Evolutionary conservation across 768 basidiomycete genomes (phyloP), one percentile per base, ranked within the genome.

Genomic region (Mycena haematopus): DNA sequence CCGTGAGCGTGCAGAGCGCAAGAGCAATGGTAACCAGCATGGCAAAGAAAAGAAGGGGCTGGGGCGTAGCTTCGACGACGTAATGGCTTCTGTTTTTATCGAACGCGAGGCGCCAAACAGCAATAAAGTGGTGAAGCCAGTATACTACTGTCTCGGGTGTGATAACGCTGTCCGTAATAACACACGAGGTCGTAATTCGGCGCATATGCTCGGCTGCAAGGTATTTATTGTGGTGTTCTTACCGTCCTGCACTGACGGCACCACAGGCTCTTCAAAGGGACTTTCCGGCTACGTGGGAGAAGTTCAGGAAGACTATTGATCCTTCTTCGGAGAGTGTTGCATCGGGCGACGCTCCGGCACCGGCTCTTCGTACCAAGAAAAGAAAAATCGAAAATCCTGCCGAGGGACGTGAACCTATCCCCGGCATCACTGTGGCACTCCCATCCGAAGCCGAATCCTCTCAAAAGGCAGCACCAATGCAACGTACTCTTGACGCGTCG

Each of bases 141-240:
- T 60, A 0, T 60, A 60, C 21, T 60, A 60, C 45, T 53, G 52
- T 21, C 8, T 60, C 8, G 59, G 59, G 10, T 46, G 45, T 13
- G 45, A 46, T 13, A 46, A 8, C 14, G 7, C 21, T 5, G 21
- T 8, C 22, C 24, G 45, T 11, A 46, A 46, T 24, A 46, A 46
- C 24, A 46, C 21, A 9, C 24, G 45, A 8, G 14, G 6, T 6
- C 45, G 45, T 22, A 46, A 46, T 14, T 8, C 24, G 6, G 2
- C 22, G 2, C 24, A 46, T 25, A 24, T 46, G 24, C 4, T 46
- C 0, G 45, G 2, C 1, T 46, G 45, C 45, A 25, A 46, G 45
- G 45, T 46, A 24, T 8, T 3, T 14, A 7, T 22, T 21, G n/a
- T n/a, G n/a, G n/a, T n/a, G n/a, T n/a, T n/a, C n/a, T n/a, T n/a